These are phyloP conservation scores for Trichoderma virens DNA, from an alignment of 495 filamentous ascomycete species.

Conservation along the genomic window DNA sequence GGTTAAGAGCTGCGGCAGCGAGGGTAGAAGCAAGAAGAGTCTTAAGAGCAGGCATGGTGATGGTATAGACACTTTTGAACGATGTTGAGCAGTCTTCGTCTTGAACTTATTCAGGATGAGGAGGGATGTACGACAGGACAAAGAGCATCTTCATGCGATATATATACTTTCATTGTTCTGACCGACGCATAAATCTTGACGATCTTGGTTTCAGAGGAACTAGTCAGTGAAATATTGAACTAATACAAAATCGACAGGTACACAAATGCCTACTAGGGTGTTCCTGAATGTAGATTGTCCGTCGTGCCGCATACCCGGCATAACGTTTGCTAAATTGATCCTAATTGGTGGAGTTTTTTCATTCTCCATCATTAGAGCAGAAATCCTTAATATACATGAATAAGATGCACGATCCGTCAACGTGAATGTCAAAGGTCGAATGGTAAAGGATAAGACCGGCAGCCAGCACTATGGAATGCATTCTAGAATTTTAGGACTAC, in stretches of 20 bases:
- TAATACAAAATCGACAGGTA: slow-evolving; percentile 5
- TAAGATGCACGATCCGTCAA: not conserved
- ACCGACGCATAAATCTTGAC: not conserved
- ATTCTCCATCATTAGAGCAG: not conserved
- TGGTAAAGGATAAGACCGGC: too few species aligned
- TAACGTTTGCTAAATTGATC: not conserved
- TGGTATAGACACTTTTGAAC: not conserved
- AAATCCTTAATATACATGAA: not conserved
- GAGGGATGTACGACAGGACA: not conserved
- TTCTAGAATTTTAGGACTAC: too few species aligned
- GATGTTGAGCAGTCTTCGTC: not conserved
- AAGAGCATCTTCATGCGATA: not conserved
- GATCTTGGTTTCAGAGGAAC: not conserved
- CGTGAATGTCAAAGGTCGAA: too few species aligned
- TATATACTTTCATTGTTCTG: not conserved
- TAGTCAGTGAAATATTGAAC: not conserved
- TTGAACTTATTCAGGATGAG: not conserved
- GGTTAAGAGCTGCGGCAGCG: slow-evolving; percentile 22
- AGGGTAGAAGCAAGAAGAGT: not conserved
- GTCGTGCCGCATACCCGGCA: not conserved
- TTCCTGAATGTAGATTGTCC: not conserved
- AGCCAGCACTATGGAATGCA: too few species aligned
- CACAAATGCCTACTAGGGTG: not conserved
- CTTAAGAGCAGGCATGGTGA: not conserved
- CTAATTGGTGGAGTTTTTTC: not conserved